These are phyloP conservation scores for Simplicillium aogashimaense DNA, from an alignment of 2,329 filamentous ascomycete species.

Conservation along the genomic window DNA sequence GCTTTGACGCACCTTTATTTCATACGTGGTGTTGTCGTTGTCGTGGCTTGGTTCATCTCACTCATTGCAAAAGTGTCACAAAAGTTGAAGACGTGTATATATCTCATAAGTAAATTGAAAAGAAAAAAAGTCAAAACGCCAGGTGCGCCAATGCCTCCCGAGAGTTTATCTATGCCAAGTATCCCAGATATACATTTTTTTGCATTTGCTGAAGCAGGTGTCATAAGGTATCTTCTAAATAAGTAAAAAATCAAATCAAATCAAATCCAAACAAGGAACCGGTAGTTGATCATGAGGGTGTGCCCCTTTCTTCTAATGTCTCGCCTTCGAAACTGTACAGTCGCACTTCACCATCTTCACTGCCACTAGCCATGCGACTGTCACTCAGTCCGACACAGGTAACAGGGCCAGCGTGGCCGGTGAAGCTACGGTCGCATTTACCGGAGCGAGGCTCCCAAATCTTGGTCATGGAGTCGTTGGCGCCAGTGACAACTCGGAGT, in stretches of 20 bases:
- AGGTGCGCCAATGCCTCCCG: not conserved
- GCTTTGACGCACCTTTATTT: too few relatives aligned
- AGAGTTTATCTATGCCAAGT: constrained; percentile 1
- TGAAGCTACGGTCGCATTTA: constrained; percentile 85
- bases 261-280: too few relatives aligned
- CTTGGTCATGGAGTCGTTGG: constrained; percentile 92
- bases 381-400: constrained; percentile 91
- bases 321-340: constrained; percentile 66
- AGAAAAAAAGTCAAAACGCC: too few relatives aligned
- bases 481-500: constrained; percentile 76
- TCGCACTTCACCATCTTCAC: constrained; percentile 86
- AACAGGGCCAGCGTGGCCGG: constrained; percentile 81
- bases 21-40: too few relatives aligned
- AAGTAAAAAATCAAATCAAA: not conserved
- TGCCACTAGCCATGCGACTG: constrained; percentile 78
- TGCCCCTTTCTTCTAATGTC: constrained; percentile 37
- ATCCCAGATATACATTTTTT: not conserved
- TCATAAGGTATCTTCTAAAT: not conserved
- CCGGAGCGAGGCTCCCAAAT: constrained; percentile 86
- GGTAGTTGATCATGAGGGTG: constrained; percentile 27
- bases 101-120: too few relatives aligned
- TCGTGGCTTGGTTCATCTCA: too few relatives aligned
- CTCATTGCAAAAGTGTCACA: too few relatives aligned
- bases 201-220: constrained; percentile 1
- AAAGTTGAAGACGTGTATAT: too few relatives aligned